Percentiles rank a stretch among this genome's conserved stretches.
Conservation (phyloP, 1,284 basidiomycete genomes). For the Cutaneotrichosporon curvatum region DNA sequence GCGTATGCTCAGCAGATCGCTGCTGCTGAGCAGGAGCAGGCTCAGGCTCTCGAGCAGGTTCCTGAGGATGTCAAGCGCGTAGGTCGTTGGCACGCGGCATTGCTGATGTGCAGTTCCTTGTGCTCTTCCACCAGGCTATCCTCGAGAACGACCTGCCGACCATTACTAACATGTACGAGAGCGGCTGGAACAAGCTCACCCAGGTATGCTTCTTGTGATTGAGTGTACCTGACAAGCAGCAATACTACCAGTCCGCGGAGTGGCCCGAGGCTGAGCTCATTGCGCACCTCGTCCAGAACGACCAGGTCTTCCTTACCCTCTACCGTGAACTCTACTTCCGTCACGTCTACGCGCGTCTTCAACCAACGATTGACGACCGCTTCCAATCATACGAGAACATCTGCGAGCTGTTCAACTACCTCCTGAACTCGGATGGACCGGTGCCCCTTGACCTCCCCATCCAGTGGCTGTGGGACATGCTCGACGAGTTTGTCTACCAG, state of each 20-base stretch:
- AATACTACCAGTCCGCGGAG: slow-evolving; percentile 82
- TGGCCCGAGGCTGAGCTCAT: slow-evolving; percentile 98
- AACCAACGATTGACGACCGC: slow-evolving; percentile 92
- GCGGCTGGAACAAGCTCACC: slow-evolving; percentile 91
- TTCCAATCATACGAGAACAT: slow-evolving; percentile 99
- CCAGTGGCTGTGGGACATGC: slow-evolving; percentile 97
- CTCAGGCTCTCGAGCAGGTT: slow-evolving; percentile 35
- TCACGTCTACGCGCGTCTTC: slow-evolving; percentile 90
- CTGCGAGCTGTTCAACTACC: slow-evolving; percentile 95
- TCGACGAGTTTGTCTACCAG: slow-evolving; percentile 99
- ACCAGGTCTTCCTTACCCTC: slow-evolving; percentile 89
- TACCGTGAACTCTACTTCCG: slow-evolving; percentile 62
- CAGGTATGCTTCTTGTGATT: slow-evolving; percentile 20
- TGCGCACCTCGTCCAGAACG: slow-evolving; percentile 85
- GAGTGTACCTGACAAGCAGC: slow-evolving; percentile 55
- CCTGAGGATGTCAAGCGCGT: slow-evolving; percentile 46
- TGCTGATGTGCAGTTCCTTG: slow-evolving; percentile 63
- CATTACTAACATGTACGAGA: slow-evolving; percentile 87
- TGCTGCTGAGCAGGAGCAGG: slow-evolving; percentile 33
- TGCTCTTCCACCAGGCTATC: slow-evolving; percentile 75
- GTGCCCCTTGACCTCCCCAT: slow-evolving; percentile 86
- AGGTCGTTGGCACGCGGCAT: background rate
- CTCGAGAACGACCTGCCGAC: slow-evolving; percentile 78
- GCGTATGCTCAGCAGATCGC: slow-evolving; percentile 35
- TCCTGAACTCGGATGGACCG: slow-evolving; percentile 88